Conservation (phyloP, 140 eudicot genomes). For the Ambrosia hybrid region DNA sequence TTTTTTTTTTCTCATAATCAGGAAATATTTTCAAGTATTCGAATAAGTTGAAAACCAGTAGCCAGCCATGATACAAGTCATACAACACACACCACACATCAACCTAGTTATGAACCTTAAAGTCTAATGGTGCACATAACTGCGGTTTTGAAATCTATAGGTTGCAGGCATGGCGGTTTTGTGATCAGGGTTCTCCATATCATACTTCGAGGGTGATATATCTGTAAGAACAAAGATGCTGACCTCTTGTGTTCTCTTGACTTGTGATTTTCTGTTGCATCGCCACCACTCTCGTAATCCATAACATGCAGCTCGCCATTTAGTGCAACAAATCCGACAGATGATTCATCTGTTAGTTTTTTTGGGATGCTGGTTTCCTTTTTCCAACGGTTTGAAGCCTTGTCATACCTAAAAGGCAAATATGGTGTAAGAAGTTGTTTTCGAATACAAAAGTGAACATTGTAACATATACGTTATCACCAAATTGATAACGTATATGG, state of each 20-base stretch:
- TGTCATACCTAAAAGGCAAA: slow-evolving; percentile 59
- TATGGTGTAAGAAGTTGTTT: slow-evolving; percentile 1
- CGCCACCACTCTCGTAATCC: slow-evolving; percentile 38
- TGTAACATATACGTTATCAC: no score
- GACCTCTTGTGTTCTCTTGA: slow-evolving; percentile 62
- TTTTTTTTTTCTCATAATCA: neutral
- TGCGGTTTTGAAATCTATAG: slow-evolving; percentile 74
- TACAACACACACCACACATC: slow-evolving; percentile 24
- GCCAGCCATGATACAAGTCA: slow-evolving; percentile 13
- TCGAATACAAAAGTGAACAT: neutral
- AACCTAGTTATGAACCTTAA: slow-evolving; percentile 34
- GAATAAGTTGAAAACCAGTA: slow-evolving; percentile 16
- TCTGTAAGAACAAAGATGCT: slow-evolving; percentile 54
- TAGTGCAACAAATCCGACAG: slow-evolving; percentile 70
- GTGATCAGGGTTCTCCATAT: slow-evolving; percentile 69
- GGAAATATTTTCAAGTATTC: slow-evolving; percentile 3
- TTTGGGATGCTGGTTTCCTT: slow-evolving; percentile 79
- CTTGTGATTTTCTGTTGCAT: slow-evolving; percentile 45
- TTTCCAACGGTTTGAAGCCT: slow-evolving; percentile 66
- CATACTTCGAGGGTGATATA: slow-evolving; percentile 70
- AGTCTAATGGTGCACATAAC: slow-evolving; percentile 74
- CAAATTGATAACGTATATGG: neutral
- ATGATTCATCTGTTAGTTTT: slow-evolving; percentile 50
- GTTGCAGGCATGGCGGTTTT: slow-evolving; percentile 64
- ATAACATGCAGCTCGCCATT: slow-evolving; percentile 73